These are phyloP conservation scores for Laguncularia racemosa DNA, from an alignment of 345 rosid genomes.

Conservation along the genomic window DNA sequence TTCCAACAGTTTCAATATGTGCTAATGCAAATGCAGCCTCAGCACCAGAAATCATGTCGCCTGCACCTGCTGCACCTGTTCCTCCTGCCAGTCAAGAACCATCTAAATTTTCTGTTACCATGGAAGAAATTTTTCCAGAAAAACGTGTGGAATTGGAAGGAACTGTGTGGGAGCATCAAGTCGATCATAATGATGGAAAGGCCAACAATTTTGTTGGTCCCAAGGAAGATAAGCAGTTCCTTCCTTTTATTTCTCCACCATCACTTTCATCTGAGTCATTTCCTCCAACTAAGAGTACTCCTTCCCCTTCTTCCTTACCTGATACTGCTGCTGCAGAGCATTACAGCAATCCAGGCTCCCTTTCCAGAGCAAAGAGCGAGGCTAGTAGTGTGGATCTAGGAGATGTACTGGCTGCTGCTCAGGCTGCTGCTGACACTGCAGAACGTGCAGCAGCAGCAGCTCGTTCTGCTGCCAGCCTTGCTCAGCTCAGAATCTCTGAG, in stretches of 20 bases:
- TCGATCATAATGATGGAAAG: constrained; percentile 22
- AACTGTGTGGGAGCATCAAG: constrained; percentile 20
- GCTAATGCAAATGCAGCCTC: constrained; percentile 28
- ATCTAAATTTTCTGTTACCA: constrained; percentile 14
- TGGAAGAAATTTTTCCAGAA: constrained; percentile 20
- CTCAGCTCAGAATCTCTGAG: constrained; percentile 71
- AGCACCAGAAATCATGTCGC: constrained; percentile 27
- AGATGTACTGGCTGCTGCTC: constrained; percentile 84
- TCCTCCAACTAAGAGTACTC: constrained; percentile 11
- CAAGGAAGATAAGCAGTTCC: constrained; percentile 47
- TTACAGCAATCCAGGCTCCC: constrained; percentile 9
- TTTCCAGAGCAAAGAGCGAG: constrained; percentile 27
- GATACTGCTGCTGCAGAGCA: not conserved
- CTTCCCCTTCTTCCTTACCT: not conserved
- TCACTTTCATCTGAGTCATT: constrained; percentile 24
- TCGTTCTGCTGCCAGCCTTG: constrained; percentile 86
- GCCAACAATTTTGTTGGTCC: constrained; percentile 15
- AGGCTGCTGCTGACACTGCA: constrained; percentile 84
- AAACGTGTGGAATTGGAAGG: constrained; percentile 26
- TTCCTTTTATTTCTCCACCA: constrained; percentile 54
- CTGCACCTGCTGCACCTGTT: constrained; percentile 10
- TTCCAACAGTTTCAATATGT: constrained; percentile 46
- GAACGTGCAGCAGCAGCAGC: constrained; percentile 90
- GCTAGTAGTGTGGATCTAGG: constrained; percentile 51
- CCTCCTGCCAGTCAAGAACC: constrained; percentile 25